Percentiles rank a stretch among this genome's conserved stretches.
These are phyloP conservation scores for Naumovozyma baii DNA, from an alignment of 805 yeast species.

Conservation along the genomic window DNA sequence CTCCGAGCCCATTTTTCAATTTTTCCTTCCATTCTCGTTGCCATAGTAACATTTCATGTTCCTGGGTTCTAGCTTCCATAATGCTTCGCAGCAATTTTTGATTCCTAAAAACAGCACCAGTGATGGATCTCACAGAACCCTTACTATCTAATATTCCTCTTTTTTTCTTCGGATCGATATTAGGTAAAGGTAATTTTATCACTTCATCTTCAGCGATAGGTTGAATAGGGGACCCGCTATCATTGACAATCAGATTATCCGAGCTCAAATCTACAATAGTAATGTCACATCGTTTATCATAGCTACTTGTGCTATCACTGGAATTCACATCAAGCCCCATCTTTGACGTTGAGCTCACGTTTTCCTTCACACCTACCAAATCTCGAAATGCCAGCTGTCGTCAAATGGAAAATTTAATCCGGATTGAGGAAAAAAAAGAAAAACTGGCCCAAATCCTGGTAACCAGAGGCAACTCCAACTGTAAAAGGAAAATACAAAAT, in stretches of 20 bases:
- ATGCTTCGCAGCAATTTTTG: not conserved
- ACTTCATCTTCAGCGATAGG: not conserved
- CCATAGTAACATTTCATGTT: constrained; percentile 41
- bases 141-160: too few relatives aligned
- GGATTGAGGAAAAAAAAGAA: too few relatives aligned
- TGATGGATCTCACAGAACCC: not conserved
- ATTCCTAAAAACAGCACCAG: not conserved
- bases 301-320: too few relatives aligned
- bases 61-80: constrained; percentile 8
- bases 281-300: not conserved
- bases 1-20: constrained; percentile 41
- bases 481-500: too few relatives aligned
- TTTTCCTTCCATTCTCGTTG: constrained; percentile 51
- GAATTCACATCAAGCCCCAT: too few relatives aligned
- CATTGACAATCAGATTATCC: not conserved
- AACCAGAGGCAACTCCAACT: too few relatives aligned
- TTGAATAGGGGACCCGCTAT: not conserved
- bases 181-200: not conserved
- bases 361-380: too few relatives aligned
- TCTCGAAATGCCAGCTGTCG: too few relatives aligned
- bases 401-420: too few relatives aligned
- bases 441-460: too few relatives aligned
- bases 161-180: not conserved
- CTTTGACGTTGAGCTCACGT: too few relatives aligned
- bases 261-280: not conserved